These are phyloP conservation scores for Mesotaenium endlicherianum DNA, from an alignment of 139 green algal species.

Conservation along the genomic window DNA sequence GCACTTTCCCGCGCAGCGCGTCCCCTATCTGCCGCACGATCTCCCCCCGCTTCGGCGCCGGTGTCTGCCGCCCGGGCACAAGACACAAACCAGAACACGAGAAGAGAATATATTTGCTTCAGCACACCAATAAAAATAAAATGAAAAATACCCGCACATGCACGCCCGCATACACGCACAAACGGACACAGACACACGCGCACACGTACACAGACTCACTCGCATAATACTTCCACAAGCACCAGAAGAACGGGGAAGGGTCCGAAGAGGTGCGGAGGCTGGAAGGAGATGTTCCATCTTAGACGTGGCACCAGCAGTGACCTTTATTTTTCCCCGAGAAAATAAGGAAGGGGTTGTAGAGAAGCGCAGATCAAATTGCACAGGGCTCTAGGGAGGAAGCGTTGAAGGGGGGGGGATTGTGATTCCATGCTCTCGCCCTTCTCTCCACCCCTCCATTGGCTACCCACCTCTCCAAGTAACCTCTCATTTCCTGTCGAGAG, in stretches of 20 bases:
- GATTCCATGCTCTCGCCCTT: background rate
- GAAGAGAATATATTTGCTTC: background rate
- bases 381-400: background rate
- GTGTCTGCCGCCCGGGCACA: background rate
- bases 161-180: background rate
- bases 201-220: background rate
- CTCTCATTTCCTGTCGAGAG: too few species aligned
- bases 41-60: conserved; percentile 45
- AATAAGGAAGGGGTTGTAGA: background rate
- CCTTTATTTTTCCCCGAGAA: background rate
- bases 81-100: background rate
- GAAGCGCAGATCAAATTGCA: background rate
- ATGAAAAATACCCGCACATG: conserved; percentile 13
- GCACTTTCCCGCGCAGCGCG: conserved; percentile 1
- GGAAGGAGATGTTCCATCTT: background rate
- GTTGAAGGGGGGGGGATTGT: background rate
- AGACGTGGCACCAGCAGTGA: background rate
- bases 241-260: background rate
- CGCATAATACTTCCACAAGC: background rate
- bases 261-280: background rate
- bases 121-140: conserved; percentile 1
- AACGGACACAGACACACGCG: background rate
- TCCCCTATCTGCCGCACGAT: conserved; percentile 47
- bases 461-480: too few species aligned
- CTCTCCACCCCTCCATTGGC: background rate